These are phyloP conservation scores for Gossypium bickii DNA, from an alignment of 345 rosid species.

Conservation along the genomic window DNA sequence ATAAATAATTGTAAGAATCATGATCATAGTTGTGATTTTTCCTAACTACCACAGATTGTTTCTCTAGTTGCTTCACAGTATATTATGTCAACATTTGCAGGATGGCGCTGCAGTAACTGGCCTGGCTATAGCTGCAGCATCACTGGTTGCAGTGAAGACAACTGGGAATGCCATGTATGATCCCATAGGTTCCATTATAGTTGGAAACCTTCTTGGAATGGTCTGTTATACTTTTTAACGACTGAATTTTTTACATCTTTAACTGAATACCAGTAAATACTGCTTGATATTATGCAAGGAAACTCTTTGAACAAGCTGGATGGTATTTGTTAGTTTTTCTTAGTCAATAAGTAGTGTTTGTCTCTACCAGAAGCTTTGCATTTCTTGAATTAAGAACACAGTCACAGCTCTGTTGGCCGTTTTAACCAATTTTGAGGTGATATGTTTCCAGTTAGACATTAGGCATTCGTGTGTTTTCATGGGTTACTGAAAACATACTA, in stretches of 20 bases:
- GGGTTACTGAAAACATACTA: constrained; percentile 4
- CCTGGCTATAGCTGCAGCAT: constrained; percentile 83
- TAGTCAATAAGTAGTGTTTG: background rate
- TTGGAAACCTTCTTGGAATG: constrained; percentile 94
- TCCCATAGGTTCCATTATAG: constrained; percentile 87
- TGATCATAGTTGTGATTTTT: background rate
- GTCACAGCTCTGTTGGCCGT: background rate
- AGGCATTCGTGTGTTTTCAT: background rate
- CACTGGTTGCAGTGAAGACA: constrained; percentile 73
- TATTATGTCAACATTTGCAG: constrained; percentile 37
- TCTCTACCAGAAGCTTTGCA: background rate
- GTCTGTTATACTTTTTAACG: constrained; percentile 30
- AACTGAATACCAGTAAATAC: background rate
- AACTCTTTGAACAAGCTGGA: constrained; percentile 6
- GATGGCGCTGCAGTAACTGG: constrained; percentile 99
- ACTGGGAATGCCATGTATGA: constrained; percentile 94
- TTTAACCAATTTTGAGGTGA: background rate
- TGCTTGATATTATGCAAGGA: background rate
- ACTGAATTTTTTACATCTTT: constrained; percentile 1
- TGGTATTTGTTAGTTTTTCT: background rate
- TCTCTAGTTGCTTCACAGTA: background rate
- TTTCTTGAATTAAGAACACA: background rate
- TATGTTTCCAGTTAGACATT: background rate
- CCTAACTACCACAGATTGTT: background rate
- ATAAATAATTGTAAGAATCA: background rate